These are phyloP conservation scores for Tirmania nivea DNA, from an alignment of 495 filamentous ascomycete species.

Conservation along the genomic window DNA sequence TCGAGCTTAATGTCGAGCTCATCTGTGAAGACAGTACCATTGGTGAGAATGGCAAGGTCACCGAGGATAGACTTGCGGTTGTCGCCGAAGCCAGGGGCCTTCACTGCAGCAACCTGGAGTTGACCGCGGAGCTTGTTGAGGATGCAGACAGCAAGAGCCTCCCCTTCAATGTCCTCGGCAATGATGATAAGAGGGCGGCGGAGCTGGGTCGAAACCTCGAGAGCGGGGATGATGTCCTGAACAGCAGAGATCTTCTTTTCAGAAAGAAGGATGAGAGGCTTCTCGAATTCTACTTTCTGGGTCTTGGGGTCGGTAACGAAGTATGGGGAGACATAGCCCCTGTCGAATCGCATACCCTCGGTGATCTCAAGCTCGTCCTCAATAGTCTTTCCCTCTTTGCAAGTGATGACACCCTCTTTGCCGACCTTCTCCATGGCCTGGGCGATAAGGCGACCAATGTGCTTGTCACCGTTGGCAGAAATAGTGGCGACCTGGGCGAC, in stretches of 20 bases:
- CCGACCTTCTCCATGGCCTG: constrained; percentile 99
- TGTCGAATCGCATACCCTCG: constrained; percentile 99
- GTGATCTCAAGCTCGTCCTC: constrained; percentile 96
- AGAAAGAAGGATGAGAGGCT: constrained; percentile 89
- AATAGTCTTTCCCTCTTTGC: constrained; percentile 98
- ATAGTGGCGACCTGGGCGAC: constrained; percentile 97
- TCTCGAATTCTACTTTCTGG: constrained; percentile 98
- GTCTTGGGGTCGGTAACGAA: constrained; percentile 99
- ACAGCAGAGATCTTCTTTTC: constrained; percentile 99
- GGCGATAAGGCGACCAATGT: constrained; percentile 88
- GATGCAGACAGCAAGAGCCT: constrained; percentile 95
- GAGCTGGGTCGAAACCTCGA: constrained; percentile 86
- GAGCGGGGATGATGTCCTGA: constrained; percentile 92
- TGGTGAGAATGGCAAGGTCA: constrained; percentile 84
- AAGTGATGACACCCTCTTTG: constrained; percentile 98
- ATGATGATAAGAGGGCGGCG: constrained; percentile 95
- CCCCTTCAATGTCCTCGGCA: constrained; percentile 95
- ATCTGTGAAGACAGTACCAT: constrained; percentile 90
- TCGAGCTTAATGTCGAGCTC: constrained; percentile 98
- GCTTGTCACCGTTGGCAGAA: constrained; percentile 85
- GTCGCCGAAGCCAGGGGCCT: constrained; percentile 97
- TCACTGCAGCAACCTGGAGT: constrained; percentile 94
- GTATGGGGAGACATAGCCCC: constrained; percentile 94
- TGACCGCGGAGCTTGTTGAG: constrained; percentile 99
- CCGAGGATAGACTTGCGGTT: constrained; percentile 99